These are phyloP conservation scores for Colletotrichum sp. DNA, from an alignment of 2,329 filamentous ascomycete species.

Conservation along the genomic window DNA sequence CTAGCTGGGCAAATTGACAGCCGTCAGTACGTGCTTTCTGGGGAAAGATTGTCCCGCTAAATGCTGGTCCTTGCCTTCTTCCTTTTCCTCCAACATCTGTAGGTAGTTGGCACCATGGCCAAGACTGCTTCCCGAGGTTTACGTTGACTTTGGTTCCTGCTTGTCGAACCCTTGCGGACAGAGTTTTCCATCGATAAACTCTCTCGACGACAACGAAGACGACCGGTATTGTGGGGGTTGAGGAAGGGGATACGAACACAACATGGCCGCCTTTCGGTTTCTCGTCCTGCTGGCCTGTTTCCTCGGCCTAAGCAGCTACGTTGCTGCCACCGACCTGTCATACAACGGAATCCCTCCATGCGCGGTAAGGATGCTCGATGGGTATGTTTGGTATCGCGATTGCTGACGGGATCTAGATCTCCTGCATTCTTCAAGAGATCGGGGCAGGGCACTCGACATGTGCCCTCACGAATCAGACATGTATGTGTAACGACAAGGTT, in stretches of 20 bases:
- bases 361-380: not conserved
- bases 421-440: constrained; percentile 7
- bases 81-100: not conserved
- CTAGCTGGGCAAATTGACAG: not conserved
- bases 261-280: not conserved
- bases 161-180: not conserved
- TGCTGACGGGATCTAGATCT: not conserved
- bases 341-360: not conserved
- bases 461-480: constrained; percentile 3
- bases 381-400: not conserved
- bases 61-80: not conserved
- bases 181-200: not conserved
- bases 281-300: constrained; percentile 3
- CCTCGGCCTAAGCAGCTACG: not conserved
- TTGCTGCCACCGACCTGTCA: not conserved
- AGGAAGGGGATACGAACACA: not conserved
- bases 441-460: not conserved
- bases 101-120: not conserved
- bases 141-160: not conserved
- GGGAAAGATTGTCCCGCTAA: not conserved
- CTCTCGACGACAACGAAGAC: not conserved
- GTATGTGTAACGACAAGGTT: constrained; percentile 1
- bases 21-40: not conserved
- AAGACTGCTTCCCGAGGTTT: not conserved
- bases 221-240: not conserved